Conservation (phyloP, 257 asterid genomes). For the Ballota nigra region DNA sequence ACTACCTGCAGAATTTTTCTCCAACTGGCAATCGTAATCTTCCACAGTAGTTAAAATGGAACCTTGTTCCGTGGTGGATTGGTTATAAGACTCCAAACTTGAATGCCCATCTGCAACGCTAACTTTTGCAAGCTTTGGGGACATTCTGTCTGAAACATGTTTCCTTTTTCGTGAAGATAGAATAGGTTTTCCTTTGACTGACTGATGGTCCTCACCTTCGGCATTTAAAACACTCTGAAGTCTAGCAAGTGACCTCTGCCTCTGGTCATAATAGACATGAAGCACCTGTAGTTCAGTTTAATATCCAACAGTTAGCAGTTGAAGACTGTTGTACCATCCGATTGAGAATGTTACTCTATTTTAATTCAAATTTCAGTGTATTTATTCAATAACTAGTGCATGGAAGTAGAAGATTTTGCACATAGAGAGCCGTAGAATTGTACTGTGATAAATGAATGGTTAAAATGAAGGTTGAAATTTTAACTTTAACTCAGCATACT, state of each 20-base stretch:
- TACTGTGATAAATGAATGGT: background rate
- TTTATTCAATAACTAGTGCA: conserved; percentile 5
- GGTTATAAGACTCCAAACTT: conserved; percentile 39
- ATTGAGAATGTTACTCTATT: background rate
- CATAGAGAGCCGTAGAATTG: background rate
- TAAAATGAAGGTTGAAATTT: conserved; percentile 13
- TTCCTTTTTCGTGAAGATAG: conserved; percentile 52
- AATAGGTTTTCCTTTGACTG: conserved; percentile 28
- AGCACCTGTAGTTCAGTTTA: conserved; percentile 64
- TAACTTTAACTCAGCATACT: conserved; percentile 12
- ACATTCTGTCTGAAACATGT: conserved; percentile 34
- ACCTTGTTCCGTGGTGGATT: conserved; percentile 35
- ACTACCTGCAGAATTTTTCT: conserved; percentile 32
- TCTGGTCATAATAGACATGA: conserved; percentile 66
- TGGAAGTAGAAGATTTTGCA: background rate
- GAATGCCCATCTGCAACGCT: conserved; percentile 33
- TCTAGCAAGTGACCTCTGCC: conserved; percentile 48
- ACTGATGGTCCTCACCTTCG: conserved; percentile 32
- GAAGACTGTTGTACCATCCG: conserved; percentile 16
- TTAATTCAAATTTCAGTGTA: background rate
- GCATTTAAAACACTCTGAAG: conserved; percentile 41
- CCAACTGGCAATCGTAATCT: conserved; percentile 33
- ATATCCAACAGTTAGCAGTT: conserved; percentile 12
- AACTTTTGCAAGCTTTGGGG: conserved; percentile 40
- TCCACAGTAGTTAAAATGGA: conserved; percentile 31